Evolutionary conservation across 139 green algal genomes (phyloP), one percentile per base, ranked within the genome.

Genomic region (Spirogloea muscicola): DNA sequence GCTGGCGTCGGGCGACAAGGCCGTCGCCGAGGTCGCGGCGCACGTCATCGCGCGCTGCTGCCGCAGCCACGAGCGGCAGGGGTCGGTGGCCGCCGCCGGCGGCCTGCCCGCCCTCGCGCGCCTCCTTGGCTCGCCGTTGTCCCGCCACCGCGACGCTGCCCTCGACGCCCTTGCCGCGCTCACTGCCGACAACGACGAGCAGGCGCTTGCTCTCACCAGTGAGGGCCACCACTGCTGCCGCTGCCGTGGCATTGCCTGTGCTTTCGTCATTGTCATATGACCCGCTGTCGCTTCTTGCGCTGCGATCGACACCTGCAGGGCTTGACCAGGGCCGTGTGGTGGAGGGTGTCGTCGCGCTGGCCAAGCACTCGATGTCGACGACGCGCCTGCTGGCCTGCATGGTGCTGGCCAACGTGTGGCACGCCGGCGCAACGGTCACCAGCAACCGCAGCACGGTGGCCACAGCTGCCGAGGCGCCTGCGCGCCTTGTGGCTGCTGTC

Each of bases 111-210:
- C 46, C 2, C 72, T 90, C 36, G 43, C 88, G 13, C 58, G 34
- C 3, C 57, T 90, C 51, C 44, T 89, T 21, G 2, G 36, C 64
- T 65, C 13, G 5, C 27, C 18, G 21, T 4, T 42, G 44, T 27
- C 48, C 36, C 58, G 38, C 1, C 72, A 48, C 48, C 61, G 80
- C 49, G 77, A 87, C 61, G 76, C 84, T 18, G 87, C 83, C 2
- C 51, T 90, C 31, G 81, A 84, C 21, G 87, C 82, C 13, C 66
- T 91, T 51, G 82, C 82, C 13, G 71, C 87, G 1, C 62, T 91
- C 16, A 84, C 74, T 31, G 21, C 55, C 25, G 59, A 79, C 81
- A 87, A 91, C 49, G 33, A 61, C 0, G 16, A 43, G 3, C 68
- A 76, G n/a, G 80, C 61, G 0, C 13, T 16, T 3, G 49, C 46